Evolutionary conservation across 2,329 filamentous ascomycete species (phyloP), one percentile per base, ranked within the genome.

Genomic region (Botrytis aclada): DNA sequence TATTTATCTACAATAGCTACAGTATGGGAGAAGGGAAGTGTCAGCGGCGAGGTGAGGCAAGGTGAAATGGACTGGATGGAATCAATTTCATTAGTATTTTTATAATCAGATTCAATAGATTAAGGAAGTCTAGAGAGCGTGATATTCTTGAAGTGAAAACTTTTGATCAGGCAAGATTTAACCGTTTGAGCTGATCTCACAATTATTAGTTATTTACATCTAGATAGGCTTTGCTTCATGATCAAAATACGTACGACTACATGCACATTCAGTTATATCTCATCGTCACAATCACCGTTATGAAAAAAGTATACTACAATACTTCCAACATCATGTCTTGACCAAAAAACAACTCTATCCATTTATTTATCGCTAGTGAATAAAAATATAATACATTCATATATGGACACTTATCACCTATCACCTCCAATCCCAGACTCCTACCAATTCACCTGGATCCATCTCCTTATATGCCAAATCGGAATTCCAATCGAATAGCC

Each of bases 301-400:
- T 18, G 12, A 12, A 51, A 29, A 56, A 41, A 22, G 18, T 25
- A 20, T 16, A 22, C 18, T 54, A 41, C 54, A n/a, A 56, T 18
- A 32, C 25, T n/a, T 37, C 4, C 39, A 22, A 10, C 34, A 67
- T 25, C 16, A 41, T 56, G 6, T 1, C n/a, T 56, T 29, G 18
- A 12, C 41, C 4, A 51, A 4, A 20, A n/a, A 20, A 20, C 20
- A 20, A 22, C 18, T 37, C 45, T 51, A 7, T 56, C 41, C 65
- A 56, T 29, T 14, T 41, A 32, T 67, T 41, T 32, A 41, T 47
- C 47, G 34, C 34, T 41, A 18, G 25, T 32, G n/a, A 67, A 56
- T 67, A 56, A 67, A 29, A 41, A 56, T 66, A 72, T 67, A 60
- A 54, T 72, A 72, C 70, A 72, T 61, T 69, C 63, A 47, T 69